Conservation (phyloP, 139 green algal species). For the Chlorella sp. region DNA sequence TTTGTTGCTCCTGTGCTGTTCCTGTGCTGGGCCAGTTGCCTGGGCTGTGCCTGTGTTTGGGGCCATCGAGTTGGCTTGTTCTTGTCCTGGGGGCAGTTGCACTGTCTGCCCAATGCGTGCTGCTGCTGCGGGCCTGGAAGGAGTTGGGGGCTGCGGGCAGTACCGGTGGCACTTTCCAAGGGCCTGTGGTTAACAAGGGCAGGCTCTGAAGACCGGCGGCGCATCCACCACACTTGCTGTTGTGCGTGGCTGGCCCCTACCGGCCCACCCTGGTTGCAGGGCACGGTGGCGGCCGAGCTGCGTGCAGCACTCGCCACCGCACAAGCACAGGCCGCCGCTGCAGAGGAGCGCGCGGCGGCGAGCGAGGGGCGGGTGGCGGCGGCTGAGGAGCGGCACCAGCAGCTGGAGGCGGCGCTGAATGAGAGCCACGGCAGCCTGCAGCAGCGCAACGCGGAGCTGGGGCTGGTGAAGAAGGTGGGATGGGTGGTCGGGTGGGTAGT, state of each 20-base stretch:
- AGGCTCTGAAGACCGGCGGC: too few relatives aligned
- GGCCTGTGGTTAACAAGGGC: too few relatives aligned
- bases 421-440: constrained; percentile 33
- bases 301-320: constrained; percentile 23
- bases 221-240: background rate
- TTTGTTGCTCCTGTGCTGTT: too few relatives aligned
- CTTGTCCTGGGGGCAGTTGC: too few relatives aligned
- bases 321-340: background rate
- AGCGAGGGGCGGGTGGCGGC: constrained; percentile 9
- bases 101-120: too few relatives aligned
- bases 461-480: constrained; percentile 15
- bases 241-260: background rate
- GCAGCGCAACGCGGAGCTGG: constrained; percentile 32
- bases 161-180: too few relatives aligned
- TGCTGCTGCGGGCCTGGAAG: too few relatives aligned
- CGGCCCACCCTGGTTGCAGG: background rate
- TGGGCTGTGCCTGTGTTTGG: too few relatives aligned
- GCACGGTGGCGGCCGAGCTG: constrained; percentile 7
- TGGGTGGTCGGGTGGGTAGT: background rate
- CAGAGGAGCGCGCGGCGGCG: background rate
- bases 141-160: too few relatives aligned
- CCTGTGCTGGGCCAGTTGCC: too few relatives aligned
- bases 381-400: constrained; percentile 31
- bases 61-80: too few relatives aligned
- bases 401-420: constrained; percentile 39